A percentile compares a stretch with the other conserved stretches of the same genome.
These are phyloP conservation scores for Beauveria asiatica DNA, from an alignment of 2,329 filamentous ascomycete species.

Conservation along the genomic window DNA sequence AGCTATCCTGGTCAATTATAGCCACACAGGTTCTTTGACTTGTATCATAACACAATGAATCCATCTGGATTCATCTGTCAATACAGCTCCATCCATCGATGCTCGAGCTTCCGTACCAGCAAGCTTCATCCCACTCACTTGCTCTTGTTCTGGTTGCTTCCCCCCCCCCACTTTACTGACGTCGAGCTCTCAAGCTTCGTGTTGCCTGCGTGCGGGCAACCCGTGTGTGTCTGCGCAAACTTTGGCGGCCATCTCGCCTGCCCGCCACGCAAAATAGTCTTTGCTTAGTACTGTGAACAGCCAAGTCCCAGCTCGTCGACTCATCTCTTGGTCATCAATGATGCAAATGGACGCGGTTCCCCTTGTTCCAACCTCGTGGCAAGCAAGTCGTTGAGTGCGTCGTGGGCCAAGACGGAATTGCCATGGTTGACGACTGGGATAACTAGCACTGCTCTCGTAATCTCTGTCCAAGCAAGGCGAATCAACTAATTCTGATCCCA, in stretches of 20 bases:
- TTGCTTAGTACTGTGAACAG: not conserved
- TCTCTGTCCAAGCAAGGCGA: not conserved
- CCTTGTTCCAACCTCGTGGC: too few relatives aligned
- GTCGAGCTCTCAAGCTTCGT: not conserved
- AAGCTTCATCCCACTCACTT: not conserved
- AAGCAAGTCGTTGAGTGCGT: too few relatives aligned
- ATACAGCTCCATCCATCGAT: not conserved
- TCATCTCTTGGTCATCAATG: not conserved
- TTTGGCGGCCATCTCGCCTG: not conserved
- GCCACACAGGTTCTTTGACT: not conserved
- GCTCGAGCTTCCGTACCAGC: not conserved
- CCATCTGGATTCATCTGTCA: not conserved
- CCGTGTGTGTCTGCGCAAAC: not conserved
- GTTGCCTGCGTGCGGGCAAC: not conserved
- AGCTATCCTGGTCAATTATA: not conserved
- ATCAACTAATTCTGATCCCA: not conserved
- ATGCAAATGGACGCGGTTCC: not conserved
- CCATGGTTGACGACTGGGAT: not conserved
- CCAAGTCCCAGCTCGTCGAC: not conserved
- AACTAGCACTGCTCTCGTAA: not conserved
- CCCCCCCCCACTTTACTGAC: constrained; percentile 10
- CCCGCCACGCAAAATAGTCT: not conserved
- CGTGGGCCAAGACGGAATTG: not conserved
- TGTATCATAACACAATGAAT: not conserved
- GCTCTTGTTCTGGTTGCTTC: constrained; percentile 1